These are phyloP conservation scores for Auricularia auricula-judae DNA, from an alignment of 768 basidiomycete genomes.

Conservation along the genomic window DNA sequence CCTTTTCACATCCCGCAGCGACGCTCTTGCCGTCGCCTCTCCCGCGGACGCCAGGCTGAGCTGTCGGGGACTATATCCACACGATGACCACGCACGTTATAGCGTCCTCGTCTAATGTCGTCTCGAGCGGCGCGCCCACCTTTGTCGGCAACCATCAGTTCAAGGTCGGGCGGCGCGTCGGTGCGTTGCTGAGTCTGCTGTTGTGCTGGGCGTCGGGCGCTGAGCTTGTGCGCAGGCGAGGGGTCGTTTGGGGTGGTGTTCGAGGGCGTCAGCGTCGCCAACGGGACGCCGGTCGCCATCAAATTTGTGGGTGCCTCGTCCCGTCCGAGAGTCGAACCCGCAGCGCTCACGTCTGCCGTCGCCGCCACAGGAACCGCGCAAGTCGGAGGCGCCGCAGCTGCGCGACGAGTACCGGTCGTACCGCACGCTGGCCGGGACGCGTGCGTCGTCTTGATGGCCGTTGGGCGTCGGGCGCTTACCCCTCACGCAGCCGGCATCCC, in stretches of 20 bases:
- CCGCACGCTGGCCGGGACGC: conserved; percentile 83
- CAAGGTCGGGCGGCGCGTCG: conserved; percentile 3
- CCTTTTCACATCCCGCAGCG: background rate
- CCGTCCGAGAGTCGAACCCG: background rate
- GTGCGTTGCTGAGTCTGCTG: background rate
- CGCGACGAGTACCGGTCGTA: conserved; percentile 97
- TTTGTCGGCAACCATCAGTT: conserved; percentile 7
- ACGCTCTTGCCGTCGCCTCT: background rate
- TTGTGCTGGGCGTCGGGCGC: conserved; percentile 23
- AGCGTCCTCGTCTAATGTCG: conserved; percentile 5
- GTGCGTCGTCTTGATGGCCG: conserved; percentile 35
- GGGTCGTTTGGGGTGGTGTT: conserved; percentile 98
- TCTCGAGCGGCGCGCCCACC: conserved; percentile 3
- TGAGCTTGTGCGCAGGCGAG: conserved; percentile 98
- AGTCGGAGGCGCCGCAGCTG: conserved; percentile 95
- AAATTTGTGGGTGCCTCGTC: conserved; percentile 66
- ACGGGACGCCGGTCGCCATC: conserved; percentile 72
- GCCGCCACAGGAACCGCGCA: conserved; percentile 76
- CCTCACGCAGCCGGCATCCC: conserved; percentile 72
- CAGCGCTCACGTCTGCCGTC: conserved; percentile 5
- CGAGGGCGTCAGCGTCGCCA: conserved; percentile 75
- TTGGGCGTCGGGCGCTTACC: background rate
- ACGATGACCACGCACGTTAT: conserved; percentile 11
- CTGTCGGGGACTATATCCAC: background rate
- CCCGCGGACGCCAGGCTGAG: background rate